Base-by-base conservation (phyloP, 805 yeast species). In the Ogataea angusta region DNA sequence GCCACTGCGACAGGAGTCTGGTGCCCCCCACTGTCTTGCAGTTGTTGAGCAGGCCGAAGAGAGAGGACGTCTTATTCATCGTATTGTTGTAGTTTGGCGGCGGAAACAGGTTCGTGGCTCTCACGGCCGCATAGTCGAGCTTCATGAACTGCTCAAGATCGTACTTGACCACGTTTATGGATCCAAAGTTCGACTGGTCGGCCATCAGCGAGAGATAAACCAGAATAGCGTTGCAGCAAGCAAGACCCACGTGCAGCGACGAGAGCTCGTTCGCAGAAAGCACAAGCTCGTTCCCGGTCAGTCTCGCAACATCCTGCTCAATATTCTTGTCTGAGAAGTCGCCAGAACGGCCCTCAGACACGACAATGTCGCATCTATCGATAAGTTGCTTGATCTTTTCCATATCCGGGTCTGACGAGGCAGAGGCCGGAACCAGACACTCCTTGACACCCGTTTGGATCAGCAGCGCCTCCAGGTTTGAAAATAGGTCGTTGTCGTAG, bases 1-100 rank as follows among this genome's bases (percentile, higher is more conserved):
- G 71, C 99, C 99, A 93, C 56, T 88, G 96, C 12, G 93, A 81
- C 18, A 93, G 72, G 36, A 90, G 64, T 48, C 98, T 73, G 1
- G 91, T 69, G 6, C 99, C 99, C n/a, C 93, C 88, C 2, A 79
- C 73, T 4, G 95, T 83, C 53, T 85, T 88, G 68, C 98, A 91
- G 51, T 82, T 79, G 67, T 93, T 91, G 53, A 93, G 67, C 31
- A 93, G 70, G 18, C 95, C 96, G 58, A 77, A 90, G 30, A 93
- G 64, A 8, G 95, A 84, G 3, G 67, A 54, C 16, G 57, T 59
- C 34, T 59, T 60, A 41, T 55, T 52, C 68, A 68, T 66, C 0
- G 78, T 60, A 46, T 76, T 73, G 52, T 68, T 67, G 16, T 71
- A 69, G 40, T 63, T 55, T 6, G 69, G 64, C 3, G 68, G 62